Base-by-base conservation (phyloP, 73 alveolate species). In the Loxodes magnus region DNA sequence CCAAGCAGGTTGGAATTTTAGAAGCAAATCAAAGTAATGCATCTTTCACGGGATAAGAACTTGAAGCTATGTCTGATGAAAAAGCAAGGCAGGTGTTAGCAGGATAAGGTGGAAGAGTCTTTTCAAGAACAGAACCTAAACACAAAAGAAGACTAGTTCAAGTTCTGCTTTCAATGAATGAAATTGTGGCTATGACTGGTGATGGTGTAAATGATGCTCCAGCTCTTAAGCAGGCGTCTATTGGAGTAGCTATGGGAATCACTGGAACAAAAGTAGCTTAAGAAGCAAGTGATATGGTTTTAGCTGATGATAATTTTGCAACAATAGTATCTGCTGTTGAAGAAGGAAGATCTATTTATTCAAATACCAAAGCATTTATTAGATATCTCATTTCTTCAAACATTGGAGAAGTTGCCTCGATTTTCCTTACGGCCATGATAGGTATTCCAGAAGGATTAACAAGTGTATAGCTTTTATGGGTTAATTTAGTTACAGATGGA, bases 121-220 rank as follows among this genome's bases (percentile, higher is more conserved):
- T 90, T 77, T 69, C 96, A 28, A 64, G 98, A 68, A 92, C 96
- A 0, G 95, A 79, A 52, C 98, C 98, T 23, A 64, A 82, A 57
- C 96, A 90, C 78, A 67, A 67, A 34, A 56, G 58, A 33, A 26
- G 24, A 51, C 43, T 15, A 5, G 66, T 43, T 2, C 24, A 51
- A 16, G 10, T 38, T 5, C 31, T 51, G 7, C 26, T 17, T 17
- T n/a, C 19, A 9, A 10, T 5, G 29, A 60, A 52, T 5, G 76
- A 67, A 43, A 60, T 67, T 41, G 96, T 84, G 4, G 99, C 98
- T 12, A 96, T 96, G 92, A 90, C 98, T 41, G 99, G 99, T 12
- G 99, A 95, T 75, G 99, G 99, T 20, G 98, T 95, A 31, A 95
- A 95, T 56, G 99, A 95, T 79, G 99, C 99, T 15, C 99, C 99